A percentile compares a stretch with the other conserved stretches of the same genome.
phyloP scores from a whole-genome alignment of 2,329 filamentous ascomycete species.

The Xylariales sp. region DNA sequence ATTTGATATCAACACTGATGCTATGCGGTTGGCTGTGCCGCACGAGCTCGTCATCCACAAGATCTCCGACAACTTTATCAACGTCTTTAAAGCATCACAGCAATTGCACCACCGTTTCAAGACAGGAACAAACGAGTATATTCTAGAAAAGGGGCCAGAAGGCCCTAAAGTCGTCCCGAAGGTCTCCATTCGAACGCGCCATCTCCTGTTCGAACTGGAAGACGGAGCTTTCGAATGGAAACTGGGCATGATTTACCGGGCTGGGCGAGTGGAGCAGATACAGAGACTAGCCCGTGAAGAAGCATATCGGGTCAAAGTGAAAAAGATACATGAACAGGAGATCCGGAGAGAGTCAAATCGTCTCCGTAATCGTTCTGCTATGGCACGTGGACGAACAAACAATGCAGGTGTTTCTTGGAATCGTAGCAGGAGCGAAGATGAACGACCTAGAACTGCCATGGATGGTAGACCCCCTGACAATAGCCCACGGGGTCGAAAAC shows the following conservation, averaged over 20 bases:
- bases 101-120: conserved; percentile 93
- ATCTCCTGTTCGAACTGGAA: conserved; percentile 86
- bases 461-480: conserved; percentile 25
- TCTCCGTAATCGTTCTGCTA: conserved; percentile 50
- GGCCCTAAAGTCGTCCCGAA: conserved; percentile 83
- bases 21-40: conserved; percentile 81
- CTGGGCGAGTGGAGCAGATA: conserved; percentile 82
- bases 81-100: conserved; percentile 78
- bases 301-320: conserved; percentile 82
- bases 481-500: conserved; percentile 35
- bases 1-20: conserved; percentile 79
- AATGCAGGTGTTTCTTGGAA: conserved; percentile 29
- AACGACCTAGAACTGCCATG: conserved; percentile 23
- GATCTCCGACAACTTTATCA: conserved; percentile 90
- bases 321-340: conserved; percentile 73
- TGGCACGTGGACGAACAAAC: conserved; percentile 30
- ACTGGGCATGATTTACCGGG: conserved; percentile 86
- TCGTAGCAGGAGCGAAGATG: conserved; percentile 55
- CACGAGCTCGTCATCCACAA: conserved; percentile 87
- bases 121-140: conserved; percentile 83
- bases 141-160: conserved; percentile 80
- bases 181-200: conserved; percentile 75
- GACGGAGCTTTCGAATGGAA: conserved; percentile 98
- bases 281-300: conserved; percentile 87
- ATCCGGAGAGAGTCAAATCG: conserved; percentile 48